Conservation (phyloP, 2,329 filamentous ascomycete species). For the Lecanosticta acicola region DNA sequence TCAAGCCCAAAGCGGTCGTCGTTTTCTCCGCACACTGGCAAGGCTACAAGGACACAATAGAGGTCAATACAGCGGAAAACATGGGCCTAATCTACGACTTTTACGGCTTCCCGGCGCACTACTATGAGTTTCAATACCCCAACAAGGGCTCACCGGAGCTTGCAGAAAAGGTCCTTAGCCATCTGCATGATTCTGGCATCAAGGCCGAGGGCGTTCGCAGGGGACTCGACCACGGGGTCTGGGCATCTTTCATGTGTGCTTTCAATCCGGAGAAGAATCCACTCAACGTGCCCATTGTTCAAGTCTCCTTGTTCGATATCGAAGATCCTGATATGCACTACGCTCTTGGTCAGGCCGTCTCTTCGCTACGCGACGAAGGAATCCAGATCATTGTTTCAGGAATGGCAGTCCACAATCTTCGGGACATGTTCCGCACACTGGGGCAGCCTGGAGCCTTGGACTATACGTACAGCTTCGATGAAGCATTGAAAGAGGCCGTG, state of each 20-base stretch:
- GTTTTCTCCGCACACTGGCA: conserved; percentile 78
- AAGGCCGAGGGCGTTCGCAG: conserved; percentile 54
- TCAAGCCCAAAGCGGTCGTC: conserved; percentile 66
- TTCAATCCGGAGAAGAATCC: conserved; percentile 37
- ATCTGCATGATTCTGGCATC: conserved; percentile 55
- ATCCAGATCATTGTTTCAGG: conserved; percentile 65
- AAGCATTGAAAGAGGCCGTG: conserved; percentile 31
- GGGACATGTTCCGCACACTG: conserved; percentile 27
- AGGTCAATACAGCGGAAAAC: conserved; percentile 61
- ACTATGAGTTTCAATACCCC: conserved; percentile 62
- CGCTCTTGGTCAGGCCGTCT: conserved; percentile 60
- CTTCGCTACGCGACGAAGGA: conserved; percentile 60
- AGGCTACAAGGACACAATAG: conserved; percentile 49
- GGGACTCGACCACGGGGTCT: conserved; percentile 71
- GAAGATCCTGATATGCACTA: conserved; percentile 63
- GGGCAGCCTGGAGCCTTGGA: conserved; percentile 24
- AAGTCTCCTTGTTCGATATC: conserved; percentile 62
- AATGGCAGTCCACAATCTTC: conserved; percentile 55
- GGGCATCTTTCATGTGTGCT: conserved; percentile 61
- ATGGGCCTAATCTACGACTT: conserved; percentile 68
- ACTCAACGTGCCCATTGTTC: conserved; percentile 56
- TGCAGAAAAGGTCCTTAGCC: conserved; percentile 52
- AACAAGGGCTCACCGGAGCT: conserved; percentile 57
- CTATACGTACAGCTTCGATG: conserved; percentile 34
- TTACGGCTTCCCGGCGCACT: conserved; percentile 65